Base-by-base conservation (phyloP, 139 green algal species). In the Auxenochlorella protothecoides region DNA sequence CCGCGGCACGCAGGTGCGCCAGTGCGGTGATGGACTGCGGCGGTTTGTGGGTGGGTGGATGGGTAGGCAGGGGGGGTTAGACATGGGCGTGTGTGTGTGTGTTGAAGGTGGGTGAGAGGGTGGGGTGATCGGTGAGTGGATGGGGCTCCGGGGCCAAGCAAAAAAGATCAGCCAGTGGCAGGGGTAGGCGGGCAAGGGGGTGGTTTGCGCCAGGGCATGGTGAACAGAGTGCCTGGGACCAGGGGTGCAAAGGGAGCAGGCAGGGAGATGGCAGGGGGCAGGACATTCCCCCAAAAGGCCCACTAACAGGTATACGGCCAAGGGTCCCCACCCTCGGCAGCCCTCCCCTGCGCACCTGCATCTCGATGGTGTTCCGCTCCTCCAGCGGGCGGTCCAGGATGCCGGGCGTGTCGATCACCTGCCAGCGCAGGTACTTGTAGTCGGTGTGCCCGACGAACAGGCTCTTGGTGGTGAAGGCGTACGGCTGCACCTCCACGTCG, bases 341-440 rank as follows among this genome's bases (percentile, higher is more conserved):
- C 27, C 16, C n/a, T 52, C 44, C 59, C 6, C 9, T 4, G 16
- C 78, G 12, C 65, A 86, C 85, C 86, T 92, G 89, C 92, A 97
- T 96, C 84, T 99, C 95, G 72, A 98, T 99, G 56, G 95, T 99
- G 90, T 99, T 99, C 70, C 95, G 81, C 85, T 98, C 92, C 84
- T 99, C 95, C 72, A 99, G 83, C 3, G 95, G 95, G 2, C 96
- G 74, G 83, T 99, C 95, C 68, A 99, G 86, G 72, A 99, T 96
- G 60, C 95, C 95, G 5, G 95, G 95, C 3, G 95, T 98, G 88
- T 99, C 95, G 60, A 99, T 97, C 44, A 99, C 89, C 83, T 96
- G 89, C 92, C 91, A 96, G 6, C 92, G 87, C 73, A 98, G 85
- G 78, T 99, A 99, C 81, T 92, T 94, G 86, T 99, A 96, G 85